Base-by-base conservation (phyloP, 2,329 filamentous ascomycete genomes). In the Ceratocystiopsis brevicomis region DNA sequence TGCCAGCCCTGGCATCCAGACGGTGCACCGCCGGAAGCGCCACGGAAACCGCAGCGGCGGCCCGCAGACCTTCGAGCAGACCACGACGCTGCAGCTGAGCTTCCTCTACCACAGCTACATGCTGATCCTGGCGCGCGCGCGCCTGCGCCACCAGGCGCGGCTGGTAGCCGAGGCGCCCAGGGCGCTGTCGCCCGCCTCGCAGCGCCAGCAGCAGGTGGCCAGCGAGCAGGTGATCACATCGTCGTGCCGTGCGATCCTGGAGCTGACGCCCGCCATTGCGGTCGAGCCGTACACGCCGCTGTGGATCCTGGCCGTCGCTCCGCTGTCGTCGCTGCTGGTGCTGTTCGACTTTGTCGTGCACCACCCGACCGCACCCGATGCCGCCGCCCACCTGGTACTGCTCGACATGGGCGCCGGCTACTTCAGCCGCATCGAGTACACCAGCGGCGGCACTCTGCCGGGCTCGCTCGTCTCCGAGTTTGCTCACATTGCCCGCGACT, bases 271-370 rank as follows among this genome's bases (percentile, higher is more conserved):
- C 0, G 46, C 50, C 33, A 53, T 58, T 30, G 54, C 58, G 11
- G 52, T 57, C 3, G 53, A 56, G 37, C 52, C 57, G 1, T 51
- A 53, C 10, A 55, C 53, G 6, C 52, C 52, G 8, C 44, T 55
- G 1, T 57, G 55, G 51, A 46, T 61, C 14, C 46, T 60, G 2
- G 59, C 53, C 1, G 54, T 57, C 13, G 53, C 62, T 2, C 62
- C 62, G 0, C 45, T 64, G 9, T 53, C 56, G 0, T 58, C 59
- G 0, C 49, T 63, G 0, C 61, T 65, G 25, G 57, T 63, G 10
- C 49, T 65, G 1, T 65, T 65, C 40, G 62, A 65, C 42, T 53
- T 61, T 13, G 56, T 64, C 1, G 50, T 63, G 6, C 59, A 61
- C 45, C 55, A 61, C 37, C 60, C 59, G 1, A 48, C 41, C 5